phyloP scores from a whole-genome alignment of 495 filamentous ascomycete species.

The Amphirosellinia nigrospora region DNA sequence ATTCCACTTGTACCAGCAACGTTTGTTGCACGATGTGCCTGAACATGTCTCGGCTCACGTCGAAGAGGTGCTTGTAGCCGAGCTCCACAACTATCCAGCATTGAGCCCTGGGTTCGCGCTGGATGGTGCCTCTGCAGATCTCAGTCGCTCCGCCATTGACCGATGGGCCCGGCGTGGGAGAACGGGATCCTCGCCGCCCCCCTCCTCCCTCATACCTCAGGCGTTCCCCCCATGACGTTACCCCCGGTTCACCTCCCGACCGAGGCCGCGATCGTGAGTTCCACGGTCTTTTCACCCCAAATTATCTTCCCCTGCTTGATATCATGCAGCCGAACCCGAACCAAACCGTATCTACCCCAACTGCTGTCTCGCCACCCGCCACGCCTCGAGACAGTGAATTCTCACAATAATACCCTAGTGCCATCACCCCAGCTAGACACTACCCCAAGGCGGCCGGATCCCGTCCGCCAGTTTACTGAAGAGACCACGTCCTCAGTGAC shows the following conservation, averaged over 20 bases:
- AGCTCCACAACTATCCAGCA: conserved; percentile 49
- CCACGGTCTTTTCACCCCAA: conserved; percentile 65
- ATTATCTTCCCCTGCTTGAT: conserved; percentile 64
- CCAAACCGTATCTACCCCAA: conserved; percentile 26
- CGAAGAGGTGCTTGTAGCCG: conserved; percentile 49
- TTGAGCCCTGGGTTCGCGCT: conserved; percentile 39
- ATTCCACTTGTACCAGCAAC: conserved; percentile 54
- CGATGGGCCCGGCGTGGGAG: conserved; percentile 40
- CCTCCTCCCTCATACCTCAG: conserved; percentile 47
- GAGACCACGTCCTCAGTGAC: conserved; percentile 47
- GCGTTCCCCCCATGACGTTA: conserved; percentile 38
- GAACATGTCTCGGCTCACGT: conserved; percentile 52
- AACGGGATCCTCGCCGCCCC: conserved; percentile 49
- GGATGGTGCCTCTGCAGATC: conserved; percentile 27
- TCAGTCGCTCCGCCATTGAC: conserved; percentile 21
- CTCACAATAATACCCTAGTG: conserved; percentile 38
- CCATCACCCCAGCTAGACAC: conserved; percentile 17
- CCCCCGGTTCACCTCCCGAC: conserved; percentile 51
- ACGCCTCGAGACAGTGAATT: conserved; percentile 38
- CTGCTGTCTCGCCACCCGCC: conserved; percentile 28
- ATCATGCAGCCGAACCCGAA: conserved; percentile 44
- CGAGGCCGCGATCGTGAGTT: conserved; percentile 63
- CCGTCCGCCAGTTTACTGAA: conserved; percentile 37
- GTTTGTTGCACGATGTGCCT: conserved; percentile 52
- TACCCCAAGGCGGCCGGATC: conserved; percentile 28